Conservation (phyloP, 192 early-diverging fungal genomes). For the Geosiphon pyriformis region DNA sequence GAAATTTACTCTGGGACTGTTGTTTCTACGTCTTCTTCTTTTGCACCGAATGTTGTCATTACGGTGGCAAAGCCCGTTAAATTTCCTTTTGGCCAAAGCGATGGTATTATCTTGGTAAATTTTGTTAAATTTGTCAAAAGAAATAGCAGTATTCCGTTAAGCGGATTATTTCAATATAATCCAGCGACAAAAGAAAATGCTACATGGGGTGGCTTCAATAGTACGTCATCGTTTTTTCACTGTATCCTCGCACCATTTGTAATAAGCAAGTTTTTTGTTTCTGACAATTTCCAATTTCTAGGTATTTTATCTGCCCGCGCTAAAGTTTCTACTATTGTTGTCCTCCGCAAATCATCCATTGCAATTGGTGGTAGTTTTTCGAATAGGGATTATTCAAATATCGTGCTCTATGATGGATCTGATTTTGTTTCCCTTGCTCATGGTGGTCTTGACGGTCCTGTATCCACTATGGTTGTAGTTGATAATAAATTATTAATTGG, state of each 20-base stretch:
- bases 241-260: neutral
- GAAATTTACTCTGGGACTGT: slow-evolving; percentile 47
- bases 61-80: slow-evolving; percentile 22
- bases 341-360: slow-evolving; percentile 35
- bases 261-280: neutral
- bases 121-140: slow-evolving; percentile 34
- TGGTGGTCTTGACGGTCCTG: slow-evolving; percentile 45
- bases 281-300: neutral
- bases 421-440: slow-evolving; percentile 23
- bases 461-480: slow-evolving; percentile 36
- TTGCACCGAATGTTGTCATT: slow-evolving; percentile 46
- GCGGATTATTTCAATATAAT: slow-evolving; percentile 18
- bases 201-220: slow-evolving; percentile 14
- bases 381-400: slow-evolving; percentile 42
- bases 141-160: slow-evolving; percentile 4
- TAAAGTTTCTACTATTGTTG: slow-evolving; percentile 41
- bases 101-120: slow-evolving; percentile 26
- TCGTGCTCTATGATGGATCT: slow-evolving; percentile 50
- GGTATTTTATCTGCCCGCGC: slow-evolving; percentile 34
- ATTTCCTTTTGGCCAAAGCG: slow-evolving; percentile 9
- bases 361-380: slow-evolving; percentile 61
- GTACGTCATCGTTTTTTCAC: too few species aligned
- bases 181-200: neutral
- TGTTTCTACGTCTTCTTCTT: slow-evolving; percentile 38
- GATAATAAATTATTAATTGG: slow-evolving; percentile 29